Base-by-base conservation (phyloP, 345 rosid genomes). In the Bruguiera gymnorhiza region DNA sequence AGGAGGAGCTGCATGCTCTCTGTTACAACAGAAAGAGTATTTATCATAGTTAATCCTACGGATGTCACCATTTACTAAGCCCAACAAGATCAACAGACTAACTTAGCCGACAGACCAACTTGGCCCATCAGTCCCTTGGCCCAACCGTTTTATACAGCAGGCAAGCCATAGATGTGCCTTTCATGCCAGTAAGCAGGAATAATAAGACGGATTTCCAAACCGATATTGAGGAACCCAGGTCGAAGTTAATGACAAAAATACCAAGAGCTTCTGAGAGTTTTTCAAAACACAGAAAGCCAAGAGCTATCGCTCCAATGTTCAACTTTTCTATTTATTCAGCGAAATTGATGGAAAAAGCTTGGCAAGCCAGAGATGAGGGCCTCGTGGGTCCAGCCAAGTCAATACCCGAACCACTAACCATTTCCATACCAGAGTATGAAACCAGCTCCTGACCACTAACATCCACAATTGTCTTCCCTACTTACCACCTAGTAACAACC, bases 321-420 rank as follows among this genome's bases (percentile, higher is more conserved):
- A 18, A 26, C 13, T 66, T 6, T 21, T 66, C 21, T 32, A 31
- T 52, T 53, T 53, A 29, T 64, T 9, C 29, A 8, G 61, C 13
- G 24, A 56, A 65, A 48, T 51, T 29, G 29, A 60, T 48, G 46
- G 13, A 19, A 31, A 58, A 60, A 19, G 7, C 48, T 48, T 59
- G 23, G 32, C 37, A 32, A 46, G 56, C 23, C 43, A 66, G 60
- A 72, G 66, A 62, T 68, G 43, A 68, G 43, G 59, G 20, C 36
- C 60, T 36, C n/a, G 20, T 54, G 11, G 70, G 70, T 71, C 76
- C 23, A 5, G 24, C 63, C 63, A 34, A 78, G 86, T 77, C 83
- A 78, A 80, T 80, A 61, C 82, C 86, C 83, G 82, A 83, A 83
- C 82, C 78, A 80, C 80, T 26, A 23, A 24, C 29, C 57, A 27